Evolutionary conservation across 305 asterid species (phyloP), one percentile per base, ranked within the genome.

Genomic region (Nicotiana rustica): DNA sequence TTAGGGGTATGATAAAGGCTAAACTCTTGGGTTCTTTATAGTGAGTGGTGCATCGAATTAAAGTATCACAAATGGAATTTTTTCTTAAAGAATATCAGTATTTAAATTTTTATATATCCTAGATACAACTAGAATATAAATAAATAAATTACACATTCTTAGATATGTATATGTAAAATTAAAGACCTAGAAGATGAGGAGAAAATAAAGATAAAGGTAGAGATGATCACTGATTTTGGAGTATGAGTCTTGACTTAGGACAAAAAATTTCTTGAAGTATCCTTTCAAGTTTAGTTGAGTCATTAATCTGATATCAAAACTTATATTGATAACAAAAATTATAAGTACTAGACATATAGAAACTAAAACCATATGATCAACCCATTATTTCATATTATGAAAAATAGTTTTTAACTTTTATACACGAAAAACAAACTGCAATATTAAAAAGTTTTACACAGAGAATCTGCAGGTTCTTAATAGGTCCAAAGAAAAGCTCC

Each of bases 401-500:
- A 33, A 33, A 33, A 33, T 0, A 33, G 5, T 33, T 31, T 33
- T 33, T 1, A 33, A 33, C 5, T 33, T 33, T 33, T 33, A 33
- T 33, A 33, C 5, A 33, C 35, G 0, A 33, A 33, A 3, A 33
- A 33, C 35, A 33, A 33, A 33, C 5, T 3, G 36, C 5, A 33
- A 33, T 33, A 33, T 33, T 33, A 33, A 33, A 0, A 33, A 4
- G 36, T 33, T 33, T 33, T 33, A 33, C 36, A 33, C 4, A 33
- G 5, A 33, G 36, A 33, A 4, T 33, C 36, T 33, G 36, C 36
- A 33, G 36, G 19, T n/a, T n/a, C 29, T 59, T 59, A 88, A 71
- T 33, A 78, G 41, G 85, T 81, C 97, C 97, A 93, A 79, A 92
- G 83, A 88, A 93, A 93, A 80, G 97, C 91, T 62, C 97, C 97